Conservation (phyloP, 106 monocot genomes). For the Hemerocallis citrina region DNA sequence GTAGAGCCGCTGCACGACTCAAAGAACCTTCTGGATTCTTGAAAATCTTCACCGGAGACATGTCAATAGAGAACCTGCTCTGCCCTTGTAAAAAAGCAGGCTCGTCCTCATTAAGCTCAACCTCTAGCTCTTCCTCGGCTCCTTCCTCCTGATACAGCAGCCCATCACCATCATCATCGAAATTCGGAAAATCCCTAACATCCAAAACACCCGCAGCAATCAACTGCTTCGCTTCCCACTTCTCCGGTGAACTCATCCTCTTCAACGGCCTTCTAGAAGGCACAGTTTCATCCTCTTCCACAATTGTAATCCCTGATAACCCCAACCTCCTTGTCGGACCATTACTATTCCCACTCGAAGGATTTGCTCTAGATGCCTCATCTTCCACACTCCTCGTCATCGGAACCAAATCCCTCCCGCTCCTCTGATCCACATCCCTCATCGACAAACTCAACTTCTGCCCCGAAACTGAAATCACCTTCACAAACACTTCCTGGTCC, state of each 20-base stretch:
- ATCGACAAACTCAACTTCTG: constrained; percentile 79
- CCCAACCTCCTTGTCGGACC: constrained; percentile 45
- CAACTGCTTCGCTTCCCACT: constrained; percentile 93
- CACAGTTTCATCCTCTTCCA: constrained; percentile 34
- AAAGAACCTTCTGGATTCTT: constrained; percentile 95
- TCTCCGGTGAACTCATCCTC: constrained; percentile 96
- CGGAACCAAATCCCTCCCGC: constrained; percentile 74
- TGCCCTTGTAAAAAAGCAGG: constrained; percentile 95
- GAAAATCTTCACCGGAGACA: constrained; percentile 97
- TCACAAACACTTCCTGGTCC: constrained; percentile 79
- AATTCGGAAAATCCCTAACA: constrained; percentile 58
- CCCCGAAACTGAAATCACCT: constrained; percentile 79
- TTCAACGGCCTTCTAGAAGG: constrained; percentile 69
- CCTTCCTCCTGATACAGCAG: constrained; percentile 90
- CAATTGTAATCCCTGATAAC: constrained; percentile 66
- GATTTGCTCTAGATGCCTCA: constrained; percentile 53
- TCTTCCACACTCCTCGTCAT: constrained; percentile 48
- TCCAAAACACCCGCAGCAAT: constrained; percentile 80
- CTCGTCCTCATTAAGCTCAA: constrained; percentile 94
- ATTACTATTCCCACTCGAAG: constrained; percentile 25
- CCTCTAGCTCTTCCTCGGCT: constrained; percentile 86
- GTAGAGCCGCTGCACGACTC: constrained; percentile 86
- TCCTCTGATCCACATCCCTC: constrained; percentile 88
- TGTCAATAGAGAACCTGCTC: constrained; percentile 82
- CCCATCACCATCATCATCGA: constrained; percentile 90